Evolutionary conservation across 2,329 filamentous ascomycete species (phyloP), one percentile per base, ranked within the genome.

Genomic region (Fusarium chuoi): DNA sequence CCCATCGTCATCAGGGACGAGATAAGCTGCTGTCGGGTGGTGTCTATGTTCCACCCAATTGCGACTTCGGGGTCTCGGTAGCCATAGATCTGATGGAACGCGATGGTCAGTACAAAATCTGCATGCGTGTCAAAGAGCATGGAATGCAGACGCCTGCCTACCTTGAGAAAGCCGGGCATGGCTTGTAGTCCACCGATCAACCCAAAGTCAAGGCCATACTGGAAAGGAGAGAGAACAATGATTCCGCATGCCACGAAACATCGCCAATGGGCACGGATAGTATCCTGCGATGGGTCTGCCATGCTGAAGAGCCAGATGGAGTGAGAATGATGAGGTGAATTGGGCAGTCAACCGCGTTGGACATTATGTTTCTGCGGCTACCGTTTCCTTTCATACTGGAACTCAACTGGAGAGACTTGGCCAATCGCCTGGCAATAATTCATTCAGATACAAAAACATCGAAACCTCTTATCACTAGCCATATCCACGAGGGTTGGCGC

Each of bases 121-220:
- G 30, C 4, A 13, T 28, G 24, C 14, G 22, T 28, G 20, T 18
- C 5, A 39, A 18, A 28, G 11, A 22, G 18, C 6, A 45, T 6
- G 12, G 6, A 17, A 3, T 22, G 3, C 3, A 9, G 9, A 3
- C 11, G 2, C 67, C 45, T 13, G 2, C 67, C 45, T 6, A 74
- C 75, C 58, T 70, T 70, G 17, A 77, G 51, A 24, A 77, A 77
- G 1, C 75, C 75, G 22, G 75, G 75, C 75, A 77, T 77, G 3
- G 75, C 75, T 44, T 77, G 75, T 0, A 77, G 45, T 2, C 75
- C 75, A 7, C 75, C 75, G 2, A 77, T 77, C 3, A 77, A 24
- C 1, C 75, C 75, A 73, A 77, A 77, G 28, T 77, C 75, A 44
- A 77, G 70, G 3, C 75, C 75, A 70, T 77, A 77, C 7, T 77